Evolutionary conservation across 148 eudicot genomes (phyloP).

Genomic region (Rhododendron ferrugineum): DNA sequence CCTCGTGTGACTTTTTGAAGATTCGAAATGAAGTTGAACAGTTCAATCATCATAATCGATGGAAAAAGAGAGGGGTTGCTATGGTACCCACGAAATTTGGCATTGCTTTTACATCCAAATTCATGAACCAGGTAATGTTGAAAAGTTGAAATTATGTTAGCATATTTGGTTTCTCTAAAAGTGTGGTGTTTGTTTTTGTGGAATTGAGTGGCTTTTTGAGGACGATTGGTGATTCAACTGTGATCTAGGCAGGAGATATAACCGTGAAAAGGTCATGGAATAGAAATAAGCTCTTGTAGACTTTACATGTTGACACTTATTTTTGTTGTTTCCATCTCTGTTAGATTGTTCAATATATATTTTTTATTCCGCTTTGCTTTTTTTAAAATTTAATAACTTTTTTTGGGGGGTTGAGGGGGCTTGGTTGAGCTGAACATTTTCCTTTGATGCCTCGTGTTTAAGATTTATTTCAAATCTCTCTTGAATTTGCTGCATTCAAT

Average conservation of each 20-base stretch:
- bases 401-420: background rate
- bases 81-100: constrained; percentile 93
- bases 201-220: constrained; percentile 3
- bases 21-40: constrained; percentile 56
- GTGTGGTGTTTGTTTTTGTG: background rate
- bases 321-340: background rate
- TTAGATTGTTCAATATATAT: background rate
- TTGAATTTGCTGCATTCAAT: background rate
- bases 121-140: constrained; percentile 86
- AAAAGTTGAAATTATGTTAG: background rate
- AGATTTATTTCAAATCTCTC: background rate
- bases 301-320: background rate
- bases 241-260: background rate
- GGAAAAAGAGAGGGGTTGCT: constrained; percentile 91
- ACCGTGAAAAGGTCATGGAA: background rate
- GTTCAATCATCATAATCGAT: constrained; percentile 70
- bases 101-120: constrained; percentile 81
- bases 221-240: background rate
- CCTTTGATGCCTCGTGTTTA: background rate
- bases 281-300: background rate
- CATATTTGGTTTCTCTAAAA: background rate
- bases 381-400: background rate
- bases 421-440: background rate
- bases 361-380: background rate
- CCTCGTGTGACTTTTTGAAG: constrained; percentile 46